Conservation (phyloP, 163 green algal genomes). For the Botryococcus braunii region DNA sequence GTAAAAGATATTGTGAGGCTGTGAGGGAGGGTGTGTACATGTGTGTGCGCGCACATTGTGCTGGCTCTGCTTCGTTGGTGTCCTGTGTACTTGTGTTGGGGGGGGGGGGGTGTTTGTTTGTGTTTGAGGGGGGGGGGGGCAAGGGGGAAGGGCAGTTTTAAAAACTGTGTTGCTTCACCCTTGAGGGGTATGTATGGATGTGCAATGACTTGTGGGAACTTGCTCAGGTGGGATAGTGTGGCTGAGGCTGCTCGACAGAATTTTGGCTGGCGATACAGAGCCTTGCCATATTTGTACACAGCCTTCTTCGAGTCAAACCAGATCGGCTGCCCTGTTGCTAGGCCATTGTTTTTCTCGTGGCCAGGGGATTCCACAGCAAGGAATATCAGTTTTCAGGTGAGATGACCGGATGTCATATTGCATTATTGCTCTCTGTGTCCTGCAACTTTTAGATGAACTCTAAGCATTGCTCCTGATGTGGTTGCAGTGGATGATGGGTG, state of each 20-base stretch:
- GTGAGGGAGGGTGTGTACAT: neutral
- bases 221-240: slow-evolving; percentile 35
- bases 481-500: slow-evolving; percentile 31
- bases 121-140: too few relatives aligned
- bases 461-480: neutral
- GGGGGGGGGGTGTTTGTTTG: too few relatives aligned
- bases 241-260: slow-evolving; percentile 20
- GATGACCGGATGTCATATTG: too few relatives aligned
- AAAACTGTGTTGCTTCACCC: too few relatives aligned
- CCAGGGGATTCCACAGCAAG: slow-evolving; percentile 13
- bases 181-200: slow-evolving; percentile 20
- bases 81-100: too few relatives aligned
- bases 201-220: neutral
- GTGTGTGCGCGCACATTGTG: neutral
- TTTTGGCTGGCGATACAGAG: slow-evolving; percentile 30
- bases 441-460: neutral
- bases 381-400: too few relatives aligned
- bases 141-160: too few relatives aligned
- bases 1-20: too few relatives aligned
- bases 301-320: slow-evolving; percentile 7
- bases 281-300: slow-evolving; percentile 32
- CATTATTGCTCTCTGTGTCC: too few relatives aligned
- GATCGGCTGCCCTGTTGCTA: slow-evolving; percentile 23
- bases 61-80: neutral
- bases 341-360: slow-evolving; percentile 29